Base-by-base conservation (phyloP, 306 rosid genomes). In the Rosa rugosa region DNA sequence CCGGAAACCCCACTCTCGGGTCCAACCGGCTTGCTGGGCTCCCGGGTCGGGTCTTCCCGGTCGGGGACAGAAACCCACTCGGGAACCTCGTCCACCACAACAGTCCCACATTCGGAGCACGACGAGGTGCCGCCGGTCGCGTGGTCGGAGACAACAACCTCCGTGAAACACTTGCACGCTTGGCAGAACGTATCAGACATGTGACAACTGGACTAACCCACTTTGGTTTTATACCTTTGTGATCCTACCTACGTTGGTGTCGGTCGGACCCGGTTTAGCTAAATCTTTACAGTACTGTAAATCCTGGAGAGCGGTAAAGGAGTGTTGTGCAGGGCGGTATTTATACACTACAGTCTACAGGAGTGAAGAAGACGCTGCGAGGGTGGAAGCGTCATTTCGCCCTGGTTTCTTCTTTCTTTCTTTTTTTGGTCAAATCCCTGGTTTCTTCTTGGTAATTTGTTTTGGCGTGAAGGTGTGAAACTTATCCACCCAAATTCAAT, bases 181-280 rank as follows among this genome's bases (percentile, higher is more conserved):
- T 81, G 34, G 89, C 98, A 93, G 56, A 82, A 89, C 31, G 87
- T 90, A 73, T 88, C 98, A n/a, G 88, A 79, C 97, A 92, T 92
- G 23, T 18, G 27, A 41, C 78, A 27, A 40, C 44, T 41, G 51
- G 65, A 18, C 3, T 27, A 3, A 1, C 10, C 16, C 6, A 17
- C 22, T 54, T 40, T 22, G 44, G 5, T 40, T 20, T 38, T 23
- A 41, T 75, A 40, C 44, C 12, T 74, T 6, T 14, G 17, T 57
- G n/a, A 31, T 31, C 41, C 49, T 41, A 8, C 41, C 49, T 41
- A 8, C 11, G 46, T 36, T 38, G 8, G 47, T 74, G 77, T 74
- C 68, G 22, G 66, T 50, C 63, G 42, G 77, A 74, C 69, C 69
- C 38, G 13, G 53, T 50, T 20, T 36, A 2, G 31, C 59, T 6